phyloP scores from a whole-genome alignment of 306 rosid genomes.

The Prunus mira region DNA sequence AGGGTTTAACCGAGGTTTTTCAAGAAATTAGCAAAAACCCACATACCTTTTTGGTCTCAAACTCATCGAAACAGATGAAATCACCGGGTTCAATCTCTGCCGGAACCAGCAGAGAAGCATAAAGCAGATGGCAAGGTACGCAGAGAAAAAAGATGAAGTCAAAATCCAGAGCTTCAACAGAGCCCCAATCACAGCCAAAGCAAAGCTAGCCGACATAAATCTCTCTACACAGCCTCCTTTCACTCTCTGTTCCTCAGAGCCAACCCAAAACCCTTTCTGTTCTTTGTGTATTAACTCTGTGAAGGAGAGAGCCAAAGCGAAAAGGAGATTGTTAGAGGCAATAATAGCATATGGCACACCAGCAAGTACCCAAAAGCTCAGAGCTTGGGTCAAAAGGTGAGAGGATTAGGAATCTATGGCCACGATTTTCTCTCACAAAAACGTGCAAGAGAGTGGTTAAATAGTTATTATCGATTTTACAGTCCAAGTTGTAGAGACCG shows the following conservation, averaged over 20 bases:
- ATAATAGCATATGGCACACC: conserved; percentile 1
- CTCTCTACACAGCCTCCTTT: conserved; percentile 29
- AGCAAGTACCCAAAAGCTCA: not conserved
- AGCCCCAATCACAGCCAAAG: conserved; percentile 62
- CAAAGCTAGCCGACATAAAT: conserved; percentile 89
- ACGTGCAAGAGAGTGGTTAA: not conserved
- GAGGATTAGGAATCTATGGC: conserved; percentile 53
- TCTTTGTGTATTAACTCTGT: not conserved
- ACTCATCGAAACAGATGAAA: conserved; percentile 69
- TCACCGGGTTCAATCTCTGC: conserved; percentile 40
- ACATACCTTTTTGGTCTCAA: conserved; percentile 71
- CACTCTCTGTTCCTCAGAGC: conserved; percentile 16
- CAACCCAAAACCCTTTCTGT: not conserved
- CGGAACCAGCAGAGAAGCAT: conserved; percentile 34
- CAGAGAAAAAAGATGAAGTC: not conserved
- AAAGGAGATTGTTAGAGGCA: not conserved
- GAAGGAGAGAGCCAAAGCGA: not conserved
- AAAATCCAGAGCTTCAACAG: conserved; percentile 54
- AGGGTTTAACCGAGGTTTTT: not conserved
- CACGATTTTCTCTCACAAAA: conserved; percentile 30
- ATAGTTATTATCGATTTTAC: conserved; percentile 33
- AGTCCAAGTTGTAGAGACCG: conserved; percentile 9
- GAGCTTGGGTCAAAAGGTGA: conserved; percentile 4
- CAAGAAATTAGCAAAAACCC: not conserved
- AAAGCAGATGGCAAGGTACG: conserved; percentile 12